These are phyloP conservation scores for Solanum pimpinellifolium DNA, from an alignment of 257 asterid species.

Conservation along the genomic window DNA sequence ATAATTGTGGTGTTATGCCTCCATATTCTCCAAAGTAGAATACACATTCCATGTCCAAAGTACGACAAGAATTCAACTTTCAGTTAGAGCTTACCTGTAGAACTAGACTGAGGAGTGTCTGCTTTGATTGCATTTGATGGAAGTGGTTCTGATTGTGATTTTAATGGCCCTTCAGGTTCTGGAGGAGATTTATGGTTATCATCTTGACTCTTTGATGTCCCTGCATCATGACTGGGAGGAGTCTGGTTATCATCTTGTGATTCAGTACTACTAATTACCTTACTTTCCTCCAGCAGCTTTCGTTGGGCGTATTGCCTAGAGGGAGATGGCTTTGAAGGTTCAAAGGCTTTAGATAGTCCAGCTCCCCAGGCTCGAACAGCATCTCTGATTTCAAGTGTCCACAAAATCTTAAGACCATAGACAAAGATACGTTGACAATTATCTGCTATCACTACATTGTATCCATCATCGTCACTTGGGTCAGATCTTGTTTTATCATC, in stretches of 20 bases:
- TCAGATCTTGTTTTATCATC: slow-evolving; percentile 92
- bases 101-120: slow-evolving; percentile 13
- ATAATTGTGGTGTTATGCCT: background rate
- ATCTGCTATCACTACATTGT: slow-evolving; percentile 92
- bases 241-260: slow-evolving; percentile 51
- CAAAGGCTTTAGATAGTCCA: slow-evolving; percentile 95
- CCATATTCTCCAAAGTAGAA: background rate
- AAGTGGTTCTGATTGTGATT: slow-evolving; percentile 31
- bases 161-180: slow-evolving; percentile 42
- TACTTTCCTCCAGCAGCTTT: slow-evolving; percentile 67
- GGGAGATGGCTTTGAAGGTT: slow-evolving; percentile 96
- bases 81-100: slow-evolving; percentile 44
- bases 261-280: slow-evolving; percentile 36
- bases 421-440: slow-evolving; percentile 88
- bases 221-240: slow-evolving; percentile 34
- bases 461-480: slow-evolving; percentile 95
- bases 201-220: slow-evolving; percentile 29
- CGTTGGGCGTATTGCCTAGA: slow-evolving; percentile 91
- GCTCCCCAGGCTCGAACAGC: slow-evolving; percentile 99
- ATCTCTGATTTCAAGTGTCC: slow-evolving; percentile 98
- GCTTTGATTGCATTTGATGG: slow-evolving; percentile 41
- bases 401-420: slow-evolving; percentile 88
- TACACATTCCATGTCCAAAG: background rate
- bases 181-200: slow-evolving; percentile 42
- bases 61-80: background rate